phyloP scores from a whole-genome alignment of 345 rosid species.

The Chamaenerion angustifolium region DNA sequence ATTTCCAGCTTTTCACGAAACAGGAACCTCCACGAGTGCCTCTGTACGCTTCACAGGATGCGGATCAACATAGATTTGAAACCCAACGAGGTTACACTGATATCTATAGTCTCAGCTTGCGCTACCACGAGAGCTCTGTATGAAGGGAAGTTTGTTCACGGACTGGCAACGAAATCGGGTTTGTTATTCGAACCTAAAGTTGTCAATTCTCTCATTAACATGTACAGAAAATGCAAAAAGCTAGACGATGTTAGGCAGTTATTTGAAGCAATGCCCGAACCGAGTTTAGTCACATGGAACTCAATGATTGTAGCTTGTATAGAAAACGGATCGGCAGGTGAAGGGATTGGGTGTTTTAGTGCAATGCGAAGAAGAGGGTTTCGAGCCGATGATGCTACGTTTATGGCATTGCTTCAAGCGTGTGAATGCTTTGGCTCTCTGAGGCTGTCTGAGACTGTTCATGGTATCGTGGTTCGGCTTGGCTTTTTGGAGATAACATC shows the following conservation, averaged over 20 bases:
- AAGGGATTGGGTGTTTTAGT: slow-evolving; percentile 28
- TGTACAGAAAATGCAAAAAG: slow-evolving; percentile 41
- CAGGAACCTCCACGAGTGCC: slow-evolving; percentile 23
- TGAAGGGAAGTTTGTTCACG: slow-evolving; percentile 43
- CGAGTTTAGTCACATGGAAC: slow-evolving; percentile 55
- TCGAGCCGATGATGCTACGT: slow-evolving; percentile 40
- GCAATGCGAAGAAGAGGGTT: slow-evolving; percentile 31
- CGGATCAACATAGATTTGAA: slow-evolving; percentile 22
- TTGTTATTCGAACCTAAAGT: slow-evolving; percentile 35
- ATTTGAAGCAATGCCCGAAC: slow-evolving; percentile 28
- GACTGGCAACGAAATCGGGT: slow-evolving; percentile 34
- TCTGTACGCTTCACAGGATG: slow-evolving; percentile 23
- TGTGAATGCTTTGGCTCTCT: slow-evolving; percentile 37
- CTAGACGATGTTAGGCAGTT: slow-evolving; percentile 24
- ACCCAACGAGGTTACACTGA: slow-evolving; percentile 37
- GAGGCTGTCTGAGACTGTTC: slow-evolving; percentile 38
- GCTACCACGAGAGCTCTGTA: slow-evolving; percentile 17
- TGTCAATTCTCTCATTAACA: slow-evolving; percentile 36
- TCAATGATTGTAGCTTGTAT: slow-evolving; percentile 32
- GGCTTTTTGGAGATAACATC: slow-evolving; percentile 23
- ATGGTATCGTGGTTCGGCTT: slow-evolving; percentile 19
- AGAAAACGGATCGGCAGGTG: slow-evolving; percentile 20
- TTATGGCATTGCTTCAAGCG: slow-evolving; percentile 32
- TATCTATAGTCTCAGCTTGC: slow-evolving; percentile 49
- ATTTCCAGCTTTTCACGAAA: slow-evolving; percentile 32